Conservation (phyloP, 2,329 filamentous ascomycete genomes). For the Beauveria varroae region DNA sequence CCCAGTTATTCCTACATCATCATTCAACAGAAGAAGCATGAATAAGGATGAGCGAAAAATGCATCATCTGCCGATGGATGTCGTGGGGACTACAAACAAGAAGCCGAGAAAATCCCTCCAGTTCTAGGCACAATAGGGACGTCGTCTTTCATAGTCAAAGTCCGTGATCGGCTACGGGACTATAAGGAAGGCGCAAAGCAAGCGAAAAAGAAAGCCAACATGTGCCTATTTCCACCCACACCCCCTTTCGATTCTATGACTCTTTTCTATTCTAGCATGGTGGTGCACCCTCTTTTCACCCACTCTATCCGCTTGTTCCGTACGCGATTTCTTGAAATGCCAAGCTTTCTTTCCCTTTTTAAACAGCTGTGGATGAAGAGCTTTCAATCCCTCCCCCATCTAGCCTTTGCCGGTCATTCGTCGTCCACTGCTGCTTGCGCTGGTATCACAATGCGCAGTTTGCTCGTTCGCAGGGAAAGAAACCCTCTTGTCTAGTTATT, state of each 20-base stretch:
- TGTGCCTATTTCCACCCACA: background rate
- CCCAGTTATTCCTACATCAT: background rate
- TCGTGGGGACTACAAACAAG: no score
- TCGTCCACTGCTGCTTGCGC: no score
- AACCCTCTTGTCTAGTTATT: no score
- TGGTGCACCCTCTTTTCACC: background rate
- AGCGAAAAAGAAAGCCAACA: background rate
- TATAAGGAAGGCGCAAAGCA: background rate
- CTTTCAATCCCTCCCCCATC: no score
- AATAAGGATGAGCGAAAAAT: no score
- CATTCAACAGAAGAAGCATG: no score
- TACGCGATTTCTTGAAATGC: background rate
- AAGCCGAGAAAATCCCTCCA: no score
- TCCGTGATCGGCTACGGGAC: background rate
- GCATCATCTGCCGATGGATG: no score
- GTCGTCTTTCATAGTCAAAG: background rate
- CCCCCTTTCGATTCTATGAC: background rate
- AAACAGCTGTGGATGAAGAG: no score
- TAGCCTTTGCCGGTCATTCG: no score
- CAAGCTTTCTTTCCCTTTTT: background rate
- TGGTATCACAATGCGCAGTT: no score
- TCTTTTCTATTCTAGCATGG: background rate
- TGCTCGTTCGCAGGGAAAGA: no score
- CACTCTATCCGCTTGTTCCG: constrained; percentile 3
- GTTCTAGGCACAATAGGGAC: background rate